Evolutionary conservation across 768 basidiomycete species (phyloP).

Genomic region (Rhodocollybia butyracea): DNA sequence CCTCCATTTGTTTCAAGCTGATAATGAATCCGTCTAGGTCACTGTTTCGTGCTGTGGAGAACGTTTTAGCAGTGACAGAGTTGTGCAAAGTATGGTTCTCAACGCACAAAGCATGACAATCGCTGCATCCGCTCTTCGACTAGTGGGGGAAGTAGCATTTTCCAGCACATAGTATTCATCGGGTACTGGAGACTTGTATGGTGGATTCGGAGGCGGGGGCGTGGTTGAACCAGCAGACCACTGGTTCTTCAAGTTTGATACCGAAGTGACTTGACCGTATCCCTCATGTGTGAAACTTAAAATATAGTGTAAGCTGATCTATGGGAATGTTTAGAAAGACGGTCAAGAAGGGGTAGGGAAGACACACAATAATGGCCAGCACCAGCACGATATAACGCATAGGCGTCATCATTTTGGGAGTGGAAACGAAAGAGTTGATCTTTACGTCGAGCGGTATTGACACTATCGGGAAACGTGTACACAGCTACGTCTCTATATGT

Average conservation of each 20-base stretch:
- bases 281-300: slow-evolving; percentile 63
- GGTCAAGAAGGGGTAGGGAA: neutral
- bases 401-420: slow-evolving; percentile 49
- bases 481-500: too few relatives aligned
- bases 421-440: neutral
- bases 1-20: slow-evolving; percentile 78
- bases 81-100: too few relatives aligned
- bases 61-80: too few relatives aligned
- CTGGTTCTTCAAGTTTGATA: slow-evolving; percentile 39
- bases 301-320: slow-evolving; percentile 62
- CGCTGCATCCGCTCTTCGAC: slow-evolving; percentile 76
- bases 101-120: slow-evolving; percentile 71
- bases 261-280: slow-evolving; percentile 59
- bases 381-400: slow-evolving; percentile 53
- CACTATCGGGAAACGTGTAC: too few relatives aligned
- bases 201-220: too few relatives aligned
- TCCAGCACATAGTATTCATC: slow-evolving; percentile 51
- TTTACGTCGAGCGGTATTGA: too few relatives aligned
- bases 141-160: slow-evolving; percentile 33
- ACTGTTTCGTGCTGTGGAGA: slow-evolving; percentile 50
- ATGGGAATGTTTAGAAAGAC: neutral
- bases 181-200: slow-evolving; percentile 56
- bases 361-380: slow-evolving; percentile 42
- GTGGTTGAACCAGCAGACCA: slow-evolving; percentile 18
- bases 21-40: slow-evolving; percentile 58